Base-by-base conservation (phyloP, 768 basidiomycete genomes). In the Podaxis rugospora region DNA sequence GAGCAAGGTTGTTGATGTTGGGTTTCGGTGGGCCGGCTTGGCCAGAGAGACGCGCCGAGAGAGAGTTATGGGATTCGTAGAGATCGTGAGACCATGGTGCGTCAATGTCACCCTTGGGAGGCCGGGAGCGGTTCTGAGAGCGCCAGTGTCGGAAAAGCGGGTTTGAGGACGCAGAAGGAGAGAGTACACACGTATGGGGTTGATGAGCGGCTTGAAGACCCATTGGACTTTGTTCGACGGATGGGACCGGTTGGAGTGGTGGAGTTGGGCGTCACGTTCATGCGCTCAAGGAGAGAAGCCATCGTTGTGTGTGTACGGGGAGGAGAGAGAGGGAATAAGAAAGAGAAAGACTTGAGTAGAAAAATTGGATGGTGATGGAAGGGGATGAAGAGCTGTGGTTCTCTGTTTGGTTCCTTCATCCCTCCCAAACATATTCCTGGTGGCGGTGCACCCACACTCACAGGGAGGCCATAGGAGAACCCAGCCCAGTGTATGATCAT, bases 11-110 rank as follows among this genome's bases (percentile, higher is more conserved):
- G 62, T 76, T 73, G 72, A 83, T 63, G 40, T 77, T 82, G 51
- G 85, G 75, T 65, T 83, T 87, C 14, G 84, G 86, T 0, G 74
- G 65, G 59, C 70, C 51, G 59, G 82, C 72, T 52, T 77, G 70
- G 63, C 73, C 50, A 66, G 78, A 75, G 53, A 90, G 70, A 35
- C 89, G 84, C 21, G 86, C 77, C 28, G 82, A 82, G 59, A 90
- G 82, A 13, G 83, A 84, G 69, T 84, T 83, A 65, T 82, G 80
- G 6, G 77, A 72, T 60, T 88, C 85, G 65, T 74, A 91, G 56
- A 90, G 72, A 70, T 91, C 89, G 66, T 91, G 89, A 42, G 86
- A 79, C 89, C 89, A 91, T 42, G 76, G 77, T 18, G 80, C 76
- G 64, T 91, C 84, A 42, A 83, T 68, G 67, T 90, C 83, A 69